A percentile compares a stretch with the other conserved stretches of the same genome.
phyloP scores from a whole-genome alignment of 768 basidiomycete genomes.

The Leucosporidium scottii region DNA sequence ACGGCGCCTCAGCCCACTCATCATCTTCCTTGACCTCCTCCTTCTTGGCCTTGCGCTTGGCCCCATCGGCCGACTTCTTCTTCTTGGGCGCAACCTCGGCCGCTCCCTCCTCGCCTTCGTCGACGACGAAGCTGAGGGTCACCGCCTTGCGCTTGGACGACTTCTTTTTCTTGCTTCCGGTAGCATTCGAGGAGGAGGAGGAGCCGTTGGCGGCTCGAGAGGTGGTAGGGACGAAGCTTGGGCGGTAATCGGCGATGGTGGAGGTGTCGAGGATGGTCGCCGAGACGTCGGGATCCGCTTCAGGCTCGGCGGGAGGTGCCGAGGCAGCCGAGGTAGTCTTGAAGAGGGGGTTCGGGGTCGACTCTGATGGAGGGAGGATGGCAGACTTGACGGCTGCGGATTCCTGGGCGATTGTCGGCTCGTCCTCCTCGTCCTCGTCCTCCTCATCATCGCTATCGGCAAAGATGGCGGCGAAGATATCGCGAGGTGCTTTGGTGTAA shows the following conservation, averaged over 20 bases:
- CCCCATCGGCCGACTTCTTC: constrained; percentile 40
- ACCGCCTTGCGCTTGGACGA: constrained; percentile 46
- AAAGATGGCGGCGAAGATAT: constrained; percentile 97
- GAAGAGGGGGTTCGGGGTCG: background rate
- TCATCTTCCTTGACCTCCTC: constrained; percentile 50
- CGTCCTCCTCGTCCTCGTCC: constrained; percentile 56
- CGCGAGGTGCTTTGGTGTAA: constrained; percentile 78
- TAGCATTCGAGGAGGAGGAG: constrained; percentile 47
- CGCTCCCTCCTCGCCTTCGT: constrained; percentile 51
- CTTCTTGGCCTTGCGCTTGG: constrained; percentile 1
- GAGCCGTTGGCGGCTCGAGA: constrained; percentile 22
- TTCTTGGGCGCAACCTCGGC: constrained; percentile 37
- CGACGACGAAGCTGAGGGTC: constrained; percentile 70
- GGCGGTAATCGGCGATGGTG: constrained; percentile 64
- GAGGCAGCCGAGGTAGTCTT: background rate
- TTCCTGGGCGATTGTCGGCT: constrained; percentile 36
- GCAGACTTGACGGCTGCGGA: background rate
- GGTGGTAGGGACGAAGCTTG: constrained; percentile 64
- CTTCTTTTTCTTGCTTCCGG: constrained; percentile 44
- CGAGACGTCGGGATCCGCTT: constrained; percentile 5
- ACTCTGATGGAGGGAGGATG: background rate
- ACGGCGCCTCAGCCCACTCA: constrained; percentile 35
- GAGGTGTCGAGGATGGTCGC: constrained; percentile 27
- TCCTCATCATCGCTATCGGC: constrained; percentile 87
- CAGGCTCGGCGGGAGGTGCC: constrained; percentile 5